phyloP scores from a whole-genome alignment of 768 basidiomycete genomes.

The Gymnopilus dilepis region DNA sequence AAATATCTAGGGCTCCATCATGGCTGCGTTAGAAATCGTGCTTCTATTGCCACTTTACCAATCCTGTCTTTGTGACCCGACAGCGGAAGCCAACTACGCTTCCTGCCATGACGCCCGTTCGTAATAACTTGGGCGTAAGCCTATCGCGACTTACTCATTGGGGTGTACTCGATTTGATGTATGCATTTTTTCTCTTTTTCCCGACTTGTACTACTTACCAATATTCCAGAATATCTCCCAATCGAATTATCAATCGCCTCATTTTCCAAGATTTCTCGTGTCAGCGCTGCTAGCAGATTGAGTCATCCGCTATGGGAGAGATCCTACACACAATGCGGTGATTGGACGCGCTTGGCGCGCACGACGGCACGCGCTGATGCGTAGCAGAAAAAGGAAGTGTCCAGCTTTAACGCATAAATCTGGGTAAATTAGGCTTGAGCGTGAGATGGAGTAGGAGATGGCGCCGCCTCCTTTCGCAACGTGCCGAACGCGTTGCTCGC shows the following conservation, averaged over 20 bases:
- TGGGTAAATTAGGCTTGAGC: slow-evolving; percentile 4
- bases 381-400: slow-evolving; percentile 2
- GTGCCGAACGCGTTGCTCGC: slow-evolving; percentile 4
- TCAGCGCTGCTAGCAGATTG: not conserved
- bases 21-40: not conserved
- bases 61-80: not conserved
- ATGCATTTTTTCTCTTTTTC: not conserved
- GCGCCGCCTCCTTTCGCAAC: slow-evolving; percentile 3
- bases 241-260: not conserved
- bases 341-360: slow-evolving; percentile 6
- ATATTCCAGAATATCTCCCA: not conserved
- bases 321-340: not conserved
- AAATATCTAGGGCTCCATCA: not conserved
- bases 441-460: slow-evolving; percentile 3
- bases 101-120: not conserved
- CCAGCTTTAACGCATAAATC: not conserved
- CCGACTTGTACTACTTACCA: not conserved
- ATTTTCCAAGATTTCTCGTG: not conserved
- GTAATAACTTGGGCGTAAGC: slow-evolving; percentile 2
- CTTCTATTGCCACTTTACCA: not conserved
- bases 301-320: not conserved
- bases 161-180: not conserved
- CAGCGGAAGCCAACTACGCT: not conserved
- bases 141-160: not conserved
- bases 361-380: slow-evolving; percentile 2